Conservation (phyloP, 805 yeast genomes). For the Dipodascus albidus region DNA sequence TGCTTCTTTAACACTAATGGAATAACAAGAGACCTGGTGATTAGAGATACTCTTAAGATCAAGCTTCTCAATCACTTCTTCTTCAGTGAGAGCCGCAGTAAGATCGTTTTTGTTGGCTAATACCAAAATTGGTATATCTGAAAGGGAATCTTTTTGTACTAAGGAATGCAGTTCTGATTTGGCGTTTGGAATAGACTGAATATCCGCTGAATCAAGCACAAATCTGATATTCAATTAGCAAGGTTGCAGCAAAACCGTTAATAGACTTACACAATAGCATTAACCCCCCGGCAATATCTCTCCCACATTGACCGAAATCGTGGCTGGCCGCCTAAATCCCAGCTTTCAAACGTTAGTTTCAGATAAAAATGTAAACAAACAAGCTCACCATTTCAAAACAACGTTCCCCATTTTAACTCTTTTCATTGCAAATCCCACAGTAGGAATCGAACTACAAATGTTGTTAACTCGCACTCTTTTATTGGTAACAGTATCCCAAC, state of each 20-base stretch:
- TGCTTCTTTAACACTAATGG: slow-evolving; percentile 26
- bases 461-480: not conserved
- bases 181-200: slow-evolving; percentile 21
- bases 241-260: too few relatives aligned
- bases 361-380: not conserved
- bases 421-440: slow-evolving; percentile 30
- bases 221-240: too few relatives aligned
- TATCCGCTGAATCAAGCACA: slow-evolving; percentile 27
- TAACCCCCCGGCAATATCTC: slow-evolving; percentile 27
- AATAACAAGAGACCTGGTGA: slow-evolving; percentile 26
- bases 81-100: slow-evolving; percentile 22
- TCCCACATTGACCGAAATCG: slow-evolving; percentile 31
- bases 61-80: slow-evolving; percentile 22
- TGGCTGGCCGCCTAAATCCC: slow-evolving; percentile 32
- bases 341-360: slow-evolving; percentile 12
- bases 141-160: slow-evolving; percentile 20
- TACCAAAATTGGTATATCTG: slow-evolving; percentile 26
- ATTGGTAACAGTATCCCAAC: slow-evolving; percentile 17
- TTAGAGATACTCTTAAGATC: slow-evolving; percentile 22
- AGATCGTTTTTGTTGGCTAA: slow-evolving; percentile 28
- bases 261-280: slow-evolving; percentile 22
- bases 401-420: slow-evolving; percentile 25
- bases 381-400: slow-evolving; percentile 25
- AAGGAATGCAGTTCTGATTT: slow-evolving; percentile 24
- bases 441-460: slow-evolving; percentile 24